Evolutionary conservation across 768 basidiomycete genomes (phyloP).

Genomic region (Strobilomyces dryophilus): DNA sequence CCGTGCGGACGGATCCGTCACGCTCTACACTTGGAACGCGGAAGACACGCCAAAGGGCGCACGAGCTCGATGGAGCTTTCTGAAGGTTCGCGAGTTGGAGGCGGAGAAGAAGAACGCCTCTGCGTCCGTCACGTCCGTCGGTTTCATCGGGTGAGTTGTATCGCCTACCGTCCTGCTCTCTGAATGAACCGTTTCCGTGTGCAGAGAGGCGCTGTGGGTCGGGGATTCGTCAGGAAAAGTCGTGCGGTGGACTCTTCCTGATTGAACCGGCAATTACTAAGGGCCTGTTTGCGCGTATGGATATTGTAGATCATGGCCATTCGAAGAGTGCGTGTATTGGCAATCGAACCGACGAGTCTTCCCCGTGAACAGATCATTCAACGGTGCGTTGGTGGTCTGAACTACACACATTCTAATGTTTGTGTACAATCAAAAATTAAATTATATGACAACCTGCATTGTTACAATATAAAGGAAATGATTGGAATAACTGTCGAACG

Average conservation of each 20-base stretch:
- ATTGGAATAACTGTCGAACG: no score
- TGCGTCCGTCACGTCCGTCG: slow-evolving; percentile 66
- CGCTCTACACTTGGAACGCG: slow-evolving; percentile 80
- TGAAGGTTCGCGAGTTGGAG: slow-evolving; percentile 64
- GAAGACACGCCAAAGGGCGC: slow-evolving; percentile 66
- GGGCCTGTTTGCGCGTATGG: no score
- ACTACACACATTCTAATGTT: no score
- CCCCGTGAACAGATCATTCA: no score
- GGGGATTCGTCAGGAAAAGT: slow-evolving; percentile 24
- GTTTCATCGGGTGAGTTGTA: slow-evolving; percentile 66
- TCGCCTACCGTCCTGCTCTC: background rate
- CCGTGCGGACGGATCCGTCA: slow-evolving; percentile 68
- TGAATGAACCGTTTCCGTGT: background rate
- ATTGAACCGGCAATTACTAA: slow-evolving; percentile 6
- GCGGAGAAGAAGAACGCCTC: slow-evolving; percentile 37
- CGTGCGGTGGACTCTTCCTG: slow-evolving; percentile 21
- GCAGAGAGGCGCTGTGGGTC: slow-evolving; percentile 25
- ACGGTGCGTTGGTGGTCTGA: no score
- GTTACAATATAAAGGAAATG: no score
- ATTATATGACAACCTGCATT: no score
- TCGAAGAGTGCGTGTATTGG: background rate
- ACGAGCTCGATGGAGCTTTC: slow-evolving; percentile 72
- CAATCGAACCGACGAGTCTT: background rate
- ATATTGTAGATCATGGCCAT: background rate
- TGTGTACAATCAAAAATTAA: no score